Evolutionary conservation across 441 rosid genomes (phyloP).

Genomic region (Lepidium campestre): DNA sequence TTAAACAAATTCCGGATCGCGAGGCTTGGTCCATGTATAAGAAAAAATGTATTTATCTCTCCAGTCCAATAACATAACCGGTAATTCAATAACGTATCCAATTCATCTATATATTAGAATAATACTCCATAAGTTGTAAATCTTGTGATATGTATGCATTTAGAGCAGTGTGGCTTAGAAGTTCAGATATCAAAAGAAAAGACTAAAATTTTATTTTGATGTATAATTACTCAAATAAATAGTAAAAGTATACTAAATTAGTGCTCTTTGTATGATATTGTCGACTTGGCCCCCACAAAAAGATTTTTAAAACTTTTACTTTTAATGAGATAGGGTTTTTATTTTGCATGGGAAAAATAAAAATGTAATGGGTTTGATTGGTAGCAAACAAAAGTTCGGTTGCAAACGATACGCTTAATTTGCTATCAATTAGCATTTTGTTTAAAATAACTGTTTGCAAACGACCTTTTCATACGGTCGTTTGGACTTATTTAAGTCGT

Average conservation of each 20-base stretch:
- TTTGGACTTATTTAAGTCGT: too few relatives aligned
- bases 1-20: neutral
- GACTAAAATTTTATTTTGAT: neutral
- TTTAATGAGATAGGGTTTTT: neutral
- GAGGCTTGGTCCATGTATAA: neutral
- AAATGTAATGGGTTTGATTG: too few relatives aligned
- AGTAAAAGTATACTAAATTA: neutral
- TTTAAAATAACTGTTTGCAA: too few relatives aligned
- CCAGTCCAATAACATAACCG: too few relatives aligned
- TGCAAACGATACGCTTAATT: too few relatives aligned
- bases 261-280: conserved; percentile 3
- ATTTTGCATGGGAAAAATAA: neutral
- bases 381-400: too few relatives aligned
- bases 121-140: neutral
- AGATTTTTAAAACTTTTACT: too few relatives aligned
- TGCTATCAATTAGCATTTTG: too few relatives aligned
- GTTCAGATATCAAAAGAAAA: neutral
- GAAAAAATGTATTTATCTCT: neutral
- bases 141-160: neutral
- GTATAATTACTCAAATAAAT: neutral
- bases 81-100: neutral
- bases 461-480: too few relatives aligned
- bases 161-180: conserved; percentile 1
- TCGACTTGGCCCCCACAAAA: conserved; percentile 13
- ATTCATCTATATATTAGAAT: neutral